Percentiles rank a stretch among this genome's conserved stretches.
These are phyloP conservation scores for Ulmus americana DNA, from an alignment of 331 rosid species.

Conservation along the genomic window DNA sequence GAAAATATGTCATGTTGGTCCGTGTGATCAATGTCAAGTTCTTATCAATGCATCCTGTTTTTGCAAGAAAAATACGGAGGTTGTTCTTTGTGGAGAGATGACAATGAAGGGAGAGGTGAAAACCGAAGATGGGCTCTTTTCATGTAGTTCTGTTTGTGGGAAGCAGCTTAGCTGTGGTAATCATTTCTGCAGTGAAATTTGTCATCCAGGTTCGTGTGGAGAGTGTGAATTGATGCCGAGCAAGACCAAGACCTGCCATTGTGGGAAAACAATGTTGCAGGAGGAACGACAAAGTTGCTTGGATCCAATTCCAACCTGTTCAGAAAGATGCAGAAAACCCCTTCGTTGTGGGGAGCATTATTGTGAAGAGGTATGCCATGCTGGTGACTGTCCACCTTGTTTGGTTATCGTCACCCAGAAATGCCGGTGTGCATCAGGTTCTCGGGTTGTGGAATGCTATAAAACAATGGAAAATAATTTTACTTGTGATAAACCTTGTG, in stretches of 20 bases:
- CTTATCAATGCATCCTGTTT: conserved; percentile 63
- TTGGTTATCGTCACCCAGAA: conserved; percentile 58
- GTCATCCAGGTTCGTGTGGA: conserved; percentile 83
- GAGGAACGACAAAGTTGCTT: conserved; percentile 62
- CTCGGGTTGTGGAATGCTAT: conserved; percentile 69
- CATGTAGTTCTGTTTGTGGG: conserved; percentile 62
- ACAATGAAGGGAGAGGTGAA: conserved; percentile 62
- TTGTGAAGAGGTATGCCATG: conserved; percentile 65
- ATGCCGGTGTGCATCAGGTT: conserved; percentile 71
- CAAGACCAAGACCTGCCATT: conserved; percentile 59
- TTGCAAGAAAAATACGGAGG: conserved; percentile 54
- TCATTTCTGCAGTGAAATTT: conserved; percentile 57
- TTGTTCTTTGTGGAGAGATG: conserved; percentile 70
- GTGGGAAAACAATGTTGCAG: conserved; percentile 76
- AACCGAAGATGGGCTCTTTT: conserved; percentile 60
- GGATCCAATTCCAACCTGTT: conserved; percentile 83
- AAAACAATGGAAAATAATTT: conserved; percentile 51
- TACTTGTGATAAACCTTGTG: conserved; percentile 80
- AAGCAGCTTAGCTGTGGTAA: conserved; percentile 60
- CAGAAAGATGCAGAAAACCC: conserved; percentile 51
- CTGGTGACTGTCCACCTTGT: conserved; percentile 82
- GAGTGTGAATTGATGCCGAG: conserved; percentile 61
- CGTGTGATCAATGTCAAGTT: conserved; percentile 73
- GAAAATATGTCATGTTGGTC: conserved; percentile 62
- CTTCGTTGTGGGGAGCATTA: conserved; percentile 59